Evolutionary conservation across 768 basidiomycete genomes (phyloP).

Genomic region (Suillus luteus): DNA sequence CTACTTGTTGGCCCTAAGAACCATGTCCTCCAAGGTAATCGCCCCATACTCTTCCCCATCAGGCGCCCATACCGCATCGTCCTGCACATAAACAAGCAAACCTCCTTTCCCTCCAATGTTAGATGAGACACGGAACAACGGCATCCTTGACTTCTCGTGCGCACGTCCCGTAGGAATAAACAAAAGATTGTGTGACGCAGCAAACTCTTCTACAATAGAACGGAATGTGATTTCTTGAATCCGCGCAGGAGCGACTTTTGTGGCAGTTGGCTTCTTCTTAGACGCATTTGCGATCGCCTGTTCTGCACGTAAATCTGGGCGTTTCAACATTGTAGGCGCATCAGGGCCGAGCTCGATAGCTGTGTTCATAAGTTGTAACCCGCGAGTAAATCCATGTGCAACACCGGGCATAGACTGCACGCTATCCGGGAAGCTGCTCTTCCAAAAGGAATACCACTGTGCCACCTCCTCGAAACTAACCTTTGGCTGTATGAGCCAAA

Average conservation of each 20-base stretch:
- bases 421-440: conserved; percentile 67
- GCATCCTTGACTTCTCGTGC: conserved; percentile 86
- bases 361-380: conserved; percentile 91
- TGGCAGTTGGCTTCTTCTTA: conserved; percentile 31
- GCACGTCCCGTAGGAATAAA: conserved; percentile 87
- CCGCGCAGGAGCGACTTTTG: conserved; percentile 47
- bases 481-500: conserved; percentile 90
- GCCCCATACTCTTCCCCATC: conserved; percentile 70
- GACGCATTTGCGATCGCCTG: conserved; percentile 30
- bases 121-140: conserved; percentile 80
- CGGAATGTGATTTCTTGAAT: conserved; percentile 89
- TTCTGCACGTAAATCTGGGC: conserved; percentile 66
- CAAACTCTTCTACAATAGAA: conserved; percentile 89
- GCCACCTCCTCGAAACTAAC: conserved; percentile 92
- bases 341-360: conserved; percentile 86
- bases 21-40: conserved; percentile 88
- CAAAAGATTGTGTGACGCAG: conserved; percentile 81
- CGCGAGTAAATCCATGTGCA: conserved; percentile 80
- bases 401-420: conserved; percentile 69
- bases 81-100: conserved; percentile 83
- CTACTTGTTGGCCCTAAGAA: conserved; percentile 53
- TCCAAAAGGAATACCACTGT: conserved; percentile 94
- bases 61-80: conserved; percentile 92
- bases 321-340: conserved; percentile 65
- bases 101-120: conserved; percentile 85